A percentile compares a stretch with the other conserved stretches of the same genome.
Evolutionary conservation across 1,284 basidiomycete genomes (phyloP).

Genomic region (Salmacisia buchloeana): DNA sequence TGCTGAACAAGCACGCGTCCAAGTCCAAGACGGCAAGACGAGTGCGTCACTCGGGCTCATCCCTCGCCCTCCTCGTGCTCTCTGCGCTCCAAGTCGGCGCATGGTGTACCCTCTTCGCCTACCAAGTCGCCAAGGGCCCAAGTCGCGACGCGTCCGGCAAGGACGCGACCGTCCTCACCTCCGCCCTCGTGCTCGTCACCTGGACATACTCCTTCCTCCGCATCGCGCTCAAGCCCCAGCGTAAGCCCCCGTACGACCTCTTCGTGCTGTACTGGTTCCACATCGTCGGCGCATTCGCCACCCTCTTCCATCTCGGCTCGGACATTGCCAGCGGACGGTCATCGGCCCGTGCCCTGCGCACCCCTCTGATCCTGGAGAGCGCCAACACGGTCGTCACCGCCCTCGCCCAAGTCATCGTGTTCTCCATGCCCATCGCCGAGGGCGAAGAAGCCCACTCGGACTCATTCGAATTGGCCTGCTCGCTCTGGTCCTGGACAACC

Average conservation of each 20-base stretch:
- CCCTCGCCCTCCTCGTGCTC: not conserved
- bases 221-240: conserved; percentile 1
- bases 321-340: not conserved
- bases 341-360: not conserved
- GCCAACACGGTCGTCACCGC: not conserved
- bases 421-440: conserved; percentile 4
- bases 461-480: conserved; percentile 66
- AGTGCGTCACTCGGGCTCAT: not conserved
- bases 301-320: not conserved
- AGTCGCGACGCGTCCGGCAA: not conserved
- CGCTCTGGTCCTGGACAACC: conserved; percentile 70
- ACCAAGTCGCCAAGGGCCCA: not conserved
- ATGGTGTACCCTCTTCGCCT: not conserved
- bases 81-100: not conserved
- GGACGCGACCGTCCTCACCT: not conserved
- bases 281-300: not conserved
- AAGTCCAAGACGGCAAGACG: not conserved
- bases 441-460: not conserved
- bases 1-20: not conserved
- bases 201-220: conserved; percentile 5
- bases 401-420: not conserved
- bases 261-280: conserved; percentile 1
- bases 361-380: not conserved
- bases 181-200: not conserved
- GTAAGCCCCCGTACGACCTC: not conserved